Conservation (phyloP, 2,329 filamentous ascomycete species). For the Cadophora malorum region DNA sequence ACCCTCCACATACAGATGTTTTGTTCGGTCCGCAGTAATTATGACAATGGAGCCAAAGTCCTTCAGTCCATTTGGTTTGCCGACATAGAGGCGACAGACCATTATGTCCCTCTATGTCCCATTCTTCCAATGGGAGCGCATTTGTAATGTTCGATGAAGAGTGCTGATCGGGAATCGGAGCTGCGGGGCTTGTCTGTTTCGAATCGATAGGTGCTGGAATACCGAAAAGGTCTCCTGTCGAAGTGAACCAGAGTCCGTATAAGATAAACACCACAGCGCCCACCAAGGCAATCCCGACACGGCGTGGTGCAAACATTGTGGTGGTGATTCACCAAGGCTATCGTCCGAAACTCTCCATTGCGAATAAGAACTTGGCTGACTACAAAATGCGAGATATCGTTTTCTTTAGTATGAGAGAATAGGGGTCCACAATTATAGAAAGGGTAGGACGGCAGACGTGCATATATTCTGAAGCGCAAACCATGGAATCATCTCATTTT, state of each 20-base stretch:
- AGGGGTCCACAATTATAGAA: background rate
- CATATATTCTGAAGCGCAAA: slow-evolving; percentile 2
- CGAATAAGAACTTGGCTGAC: background rate
- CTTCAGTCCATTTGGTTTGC: slow-evolving; percentile 32
- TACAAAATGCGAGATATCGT: background rate
- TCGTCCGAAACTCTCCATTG: background rate
- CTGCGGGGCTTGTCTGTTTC: background rate
- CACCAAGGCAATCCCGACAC: slow-evolving; percentile 7
- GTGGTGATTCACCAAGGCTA: background rate
- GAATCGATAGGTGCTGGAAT: background rate
- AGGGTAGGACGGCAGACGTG: background rate
- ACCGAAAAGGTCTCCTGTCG: background rate
- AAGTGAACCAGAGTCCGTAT: slow-evolving; percentile 1
- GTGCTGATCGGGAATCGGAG: background rate
- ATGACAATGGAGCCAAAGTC: slow-evolving; percentile 40
- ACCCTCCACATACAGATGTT: slow-evolving; percentile 33
- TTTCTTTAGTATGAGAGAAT: background rate
- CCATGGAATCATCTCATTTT: background rate
- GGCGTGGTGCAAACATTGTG: background rate
- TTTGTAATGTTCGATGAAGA: background rate
- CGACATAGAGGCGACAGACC: slow-evolving; percentile 27
- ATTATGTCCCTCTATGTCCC: background rate
- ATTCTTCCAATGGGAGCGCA: background rate
- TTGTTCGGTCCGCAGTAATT: slow-evolving; percentile 28
- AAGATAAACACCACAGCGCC: slow-evolving; percentile 7